Conservation (phyloP, 768 basidiomycete species). For the Panaeolus cyanescens region DNA sequence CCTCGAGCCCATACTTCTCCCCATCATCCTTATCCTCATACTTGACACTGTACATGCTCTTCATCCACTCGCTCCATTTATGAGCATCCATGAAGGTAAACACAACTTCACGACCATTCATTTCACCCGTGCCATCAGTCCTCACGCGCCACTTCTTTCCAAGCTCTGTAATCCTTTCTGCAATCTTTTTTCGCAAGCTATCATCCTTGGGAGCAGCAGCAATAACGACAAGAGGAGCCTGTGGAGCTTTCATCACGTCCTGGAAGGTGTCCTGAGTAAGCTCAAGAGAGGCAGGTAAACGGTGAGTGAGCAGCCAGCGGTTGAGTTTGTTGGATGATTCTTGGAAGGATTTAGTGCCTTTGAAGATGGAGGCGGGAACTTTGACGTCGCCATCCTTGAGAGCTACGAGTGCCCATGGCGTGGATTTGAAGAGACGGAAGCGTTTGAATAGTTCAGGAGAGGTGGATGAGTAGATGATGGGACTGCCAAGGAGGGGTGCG, state of each 20-base stretch:
- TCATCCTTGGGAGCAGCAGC: constrained; percentile 39
- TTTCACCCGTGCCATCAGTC: constrained; percentile 40
- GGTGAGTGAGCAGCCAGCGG: constrained; percentile 66
- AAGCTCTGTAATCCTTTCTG: constrained; percentile 49
- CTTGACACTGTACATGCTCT: constrained; percentile 83
- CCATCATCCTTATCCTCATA: constrained; percentile 10
- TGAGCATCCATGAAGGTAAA: constrained; percentile 90
- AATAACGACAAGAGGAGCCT: constrained; percentile 78
- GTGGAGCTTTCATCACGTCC: constrained; percentile 80
- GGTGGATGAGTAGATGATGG: constrained; percentile 43
- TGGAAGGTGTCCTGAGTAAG: constrained; percentile 81
- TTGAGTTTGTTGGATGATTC: constrained; percentile 34
- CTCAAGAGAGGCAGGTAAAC: constrained; percentile 73
- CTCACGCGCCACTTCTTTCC: constrained; percentile 61
- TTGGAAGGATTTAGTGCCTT: constrained; percentile 24
- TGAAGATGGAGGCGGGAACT: constrained; percentile 47
- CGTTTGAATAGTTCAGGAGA: constrained; percentile 35
- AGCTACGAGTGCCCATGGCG: constrained; percentile 67
- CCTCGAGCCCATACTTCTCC: constrained; percentile 28
- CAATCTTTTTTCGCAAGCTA: constrained; percentile 39
- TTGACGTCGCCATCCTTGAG: constrained; percentile 59
- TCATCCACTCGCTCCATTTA: constrained; percentile 87
- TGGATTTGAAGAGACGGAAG: constrained; percentile 35
- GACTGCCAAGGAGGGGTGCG: constrained; percentile 47
- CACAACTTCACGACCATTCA: constrained; percentile 59